Base-by-base conservation (phyloP, 805 yeast genomes). In the Metschnikowia gruessii region DNA sequence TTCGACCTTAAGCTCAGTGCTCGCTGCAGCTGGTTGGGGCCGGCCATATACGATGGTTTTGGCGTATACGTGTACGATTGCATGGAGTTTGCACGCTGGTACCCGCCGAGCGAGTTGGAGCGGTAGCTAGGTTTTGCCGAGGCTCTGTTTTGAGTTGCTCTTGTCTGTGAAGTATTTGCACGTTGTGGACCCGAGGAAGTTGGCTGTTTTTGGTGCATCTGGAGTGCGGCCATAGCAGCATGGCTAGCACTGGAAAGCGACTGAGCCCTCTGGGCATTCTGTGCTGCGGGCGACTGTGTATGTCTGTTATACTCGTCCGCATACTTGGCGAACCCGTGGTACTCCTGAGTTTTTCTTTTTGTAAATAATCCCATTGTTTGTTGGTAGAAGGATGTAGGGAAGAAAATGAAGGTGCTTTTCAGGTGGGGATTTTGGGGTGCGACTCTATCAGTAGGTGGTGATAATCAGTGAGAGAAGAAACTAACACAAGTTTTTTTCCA, bases 211-310 rank as follows among this genome's bases (percentile, higher is more conserved):
- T 57, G 59, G 53, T 69, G 75, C 49, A 62, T 56, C 45, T 68
- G 60, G 15, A 70, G 54, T 1, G 75, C 75, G 1, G 74, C 75
- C 40, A 60, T 49, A 0, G 75, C 76, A 6, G 75, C 76, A 48
- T 58, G 65, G 16, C 74, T 74, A 19, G 75, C 75, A 42, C 60
- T 59, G 19, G 59, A 51, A 18, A 64, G 54, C 24, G 69, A 63
- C 34, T 57, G 61, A 11, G 57, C 50, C 29, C 68, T 40, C 34
- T 45, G 46, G 1, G 48, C 61, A 65, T 3, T 55, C 54, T 18
- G 58, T 51, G 37, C 51, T 40, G 40, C 19, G 36, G 40, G 28
- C 32, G 46, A 11, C 21, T 41, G 51, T 15, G 59, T 49, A 37
- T 57, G 59, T 7, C 57, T 44, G 39, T 58, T 53, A 38, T 61